These are phyloP conservation scores for Zopfochytrium polystomum DNA, from an alignment of 371 early-diverging fungal genomes.

Conservation along the genomic window DNA sequence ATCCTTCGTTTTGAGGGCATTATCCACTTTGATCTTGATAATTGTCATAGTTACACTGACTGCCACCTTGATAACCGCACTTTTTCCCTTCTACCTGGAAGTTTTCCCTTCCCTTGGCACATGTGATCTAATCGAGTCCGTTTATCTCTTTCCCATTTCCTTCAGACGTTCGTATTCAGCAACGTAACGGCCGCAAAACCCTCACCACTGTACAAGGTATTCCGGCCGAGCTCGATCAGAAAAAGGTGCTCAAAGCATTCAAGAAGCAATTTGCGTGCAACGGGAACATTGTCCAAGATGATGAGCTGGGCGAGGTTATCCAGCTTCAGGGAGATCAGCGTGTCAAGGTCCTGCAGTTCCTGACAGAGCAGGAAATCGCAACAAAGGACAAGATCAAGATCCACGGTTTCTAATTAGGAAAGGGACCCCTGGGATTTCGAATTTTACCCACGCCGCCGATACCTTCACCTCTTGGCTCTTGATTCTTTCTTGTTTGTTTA, in stretches of 20 bases:
- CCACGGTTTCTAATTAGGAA: slow-evolving; percentile 87
- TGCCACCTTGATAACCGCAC: neutral
- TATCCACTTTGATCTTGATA: slow-evolving; percentile 30
- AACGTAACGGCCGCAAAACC: slow-evolving; percentile 96
- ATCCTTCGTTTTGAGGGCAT: slow-evolving; percentile 27
- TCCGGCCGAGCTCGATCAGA: slow-evolving; percentile 80
- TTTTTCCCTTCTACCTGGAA: neutral
- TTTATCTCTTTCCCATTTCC: slow-evolving; percentile 1
- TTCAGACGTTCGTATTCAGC: slow-evolving; percentile 90
- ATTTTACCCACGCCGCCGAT: too few relatives aligned
- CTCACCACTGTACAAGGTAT: slow-evolving; percentile 92
- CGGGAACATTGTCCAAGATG: slow-evolving; percentile 89
- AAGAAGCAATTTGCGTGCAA: slow-evolving; percentile 96
- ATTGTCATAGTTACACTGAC: slow-evolving; percentile 74
- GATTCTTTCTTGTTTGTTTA: too few relatives aligned
- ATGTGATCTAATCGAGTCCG: neutral
- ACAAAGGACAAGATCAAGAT: slow-evolving; percentile 84
- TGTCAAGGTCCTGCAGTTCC: slow-evolving; percentile 75
- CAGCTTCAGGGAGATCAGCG: slow-evolving; percentile 97
- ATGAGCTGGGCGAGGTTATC: slow-evolving; percentile 84
- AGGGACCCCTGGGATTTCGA: too few relatives aligned
- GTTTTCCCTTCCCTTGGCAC: neutral
- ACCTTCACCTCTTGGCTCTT: too few relatives aligned
- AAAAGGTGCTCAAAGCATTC: slow-evolving; percentile 87
- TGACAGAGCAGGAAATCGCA: slow-evolving; percentile 72